Base-by-base conservation (phyloP, 306 rosid species). In the Trifolium dubium region DNA sequence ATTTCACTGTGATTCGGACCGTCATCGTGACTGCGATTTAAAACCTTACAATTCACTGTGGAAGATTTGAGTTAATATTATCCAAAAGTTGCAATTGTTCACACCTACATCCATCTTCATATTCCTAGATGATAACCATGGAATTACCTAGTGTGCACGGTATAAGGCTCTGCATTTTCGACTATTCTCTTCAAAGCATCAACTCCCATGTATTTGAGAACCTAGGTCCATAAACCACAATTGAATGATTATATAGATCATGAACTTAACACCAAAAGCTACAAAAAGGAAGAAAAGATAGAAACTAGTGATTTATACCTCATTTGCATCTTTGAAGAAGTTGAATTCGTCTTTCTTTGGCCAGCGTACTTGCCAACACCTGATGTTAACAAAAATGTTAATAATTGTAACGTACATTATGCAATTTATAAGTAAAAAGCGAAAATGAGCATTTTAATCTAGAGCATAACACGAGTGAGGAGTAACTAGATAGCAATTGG, bases 271-370 rank as follows among this genome's bases (percentile, higher is more conserved):
- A 51, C 23, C 50, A 12, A 44, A 12, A 19, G 10, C 35, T 35
- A 47, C 23, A 35, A 43, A 43, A 70, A 28, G 19, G 47, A 53
- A 63, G 0, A 55, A 63, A 40, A 72, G 10, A 64, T 2, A 23
- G 18, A 69, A 79, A 56, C 69, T 49, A 39, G 17, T 18, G 72
- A 19, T 71, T 43, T 14, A 46, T 81, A 84, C 88, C 85, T 84
- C 88, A 64, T 84, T 84, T 60, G 88, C 88, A 64, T 84, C 88
- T 78, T 84, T 84, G 83, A 74, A 81, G 58, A 46, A 78, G 77
- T 15, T 71, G 62, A 12, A n/a, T 41, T 75, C 79, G 70, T 81
- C 85, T 81, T 78, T 81, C 77, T 84, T 84, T 60, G 88, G 88
- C 88, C 88, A 84, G 18, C 43, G 67, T 61, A 84, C 77, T 44